Base-by-base conservation (phyloP, 352 stramenopile genomes). In the Blastocystis sp. region DNA sequence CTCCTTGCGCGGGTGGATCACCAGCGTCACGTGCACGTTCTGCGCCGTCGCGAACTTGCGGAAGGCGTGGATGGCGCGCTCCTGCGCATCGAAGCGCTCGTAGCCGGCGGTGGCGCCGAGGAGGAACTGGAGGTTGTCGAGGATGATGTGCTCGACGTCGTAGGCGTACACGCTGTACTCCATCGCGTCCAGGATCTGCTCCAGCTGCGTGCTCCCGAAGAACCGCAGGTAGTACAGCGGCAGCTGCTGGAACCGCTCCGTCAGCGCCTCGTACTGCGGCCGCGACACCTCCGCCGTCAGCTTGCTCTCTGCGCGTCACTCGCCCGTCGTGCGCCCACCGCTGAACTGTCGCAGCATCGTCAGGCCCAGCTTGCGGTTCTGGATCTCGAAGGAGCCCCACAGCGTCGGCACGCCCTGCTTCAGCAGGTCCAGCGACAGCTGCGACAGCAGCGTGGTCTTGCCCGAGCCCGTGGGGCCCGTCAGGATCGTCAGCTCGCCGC, bases 81-180 rank as follows among this genome's bases (percentile, higher is more conserved):
- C 96, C 91, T 96, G 93, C 34, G 91, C 90, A 64, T 94, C 91
- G 91, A 95, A 95, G 88, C 93, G 92, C 62, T 96, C 91, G 89
- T 91, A 91, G 0, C 90, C 17, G 48, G 91, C 66, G 19, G 78
- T 52, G 40, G 45, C 59, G 40, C 70, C 94, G 91, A 99, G 97
- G 96, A 99, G 99, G 89, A 99, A 99, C 91, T 99, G 97, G 89
- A 99, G 94, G 90, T 99, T 99, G 91, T 99, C 97, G 62, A 99
- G 90, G 89, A 99, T 93, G 66, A 99, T 96, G 91, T 99, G 96
- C 91, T 98, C 92, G 64, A 98, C 95, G 90, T 98, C 96, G 90
- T 99, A 94, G 21, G 96, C 95, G 88, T 98, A 98, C 41, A 97
- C 95, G 11, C 93, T 94, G 90, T 98, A 98, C 89, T 98, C 95